Conservation (phyloP, 768 basidiomycete genomes). For the Rubroboletus satanas region DNA sequence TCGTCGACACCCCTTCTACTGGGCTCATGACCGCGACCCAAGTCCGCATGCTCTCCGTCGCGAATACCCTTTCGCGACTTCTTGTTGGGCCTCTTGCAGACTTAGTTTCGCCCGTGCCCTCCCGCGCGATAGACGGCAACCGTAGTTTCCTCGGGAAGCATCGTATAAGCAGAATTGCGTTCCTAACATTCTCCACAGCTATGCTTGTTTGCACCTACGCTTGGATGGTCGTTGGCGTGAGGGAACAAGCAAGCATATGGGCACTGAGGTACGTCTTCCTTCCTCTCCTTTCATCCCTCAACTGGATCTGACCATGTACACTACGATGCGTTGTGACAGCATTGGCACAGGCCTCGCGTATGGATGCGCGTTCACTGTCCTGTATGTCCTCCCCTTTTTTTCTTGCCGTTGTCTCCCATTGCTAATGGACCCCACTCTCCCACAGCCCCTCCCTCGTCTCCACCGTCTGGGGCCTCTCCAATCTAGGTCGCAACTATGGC, state of each 20-base stretch:
- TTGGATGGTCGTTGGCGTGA: constrained; percentile 51
- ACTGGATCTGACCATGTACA: background rate
- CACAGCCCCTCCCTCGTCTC: constrained; percentile 59
- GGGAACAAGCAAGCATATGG: constrained; percentile 57
- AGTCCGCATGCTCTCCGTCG: constrained; percentile 64
- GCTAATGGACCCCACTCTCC: background rate
- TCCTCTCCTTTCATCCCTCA: background rate
- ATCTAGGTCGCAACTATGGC: constrained; percentile 75
- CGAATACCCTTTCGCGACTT: constrained; percentile 71
- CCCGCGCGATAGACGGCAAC: constrained; percentile 33
- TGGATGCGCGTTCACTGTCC: constrained; percentile 63
- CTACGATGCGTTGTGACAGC: constrained; percentile 31
- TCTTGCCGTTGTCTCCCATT: background rate
- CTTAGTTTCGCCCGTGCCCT: constrained; percentile 59
- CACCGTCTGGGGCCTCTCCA: constrained; percentile 65
- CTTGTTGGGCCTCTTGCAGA: constrained; percentile 69
- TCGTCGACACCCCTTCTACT: constrained; percentile 17
- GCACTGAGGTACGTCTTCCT: constrained; percentile 50
- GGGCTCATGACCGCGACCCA: constrained; percentile 52
- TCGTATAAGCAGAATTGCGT: constrained; percentile 56
- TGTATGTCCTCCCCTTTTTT: constrained; percentile 44
- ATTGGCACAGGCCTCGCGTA: constrained; percentile 66
- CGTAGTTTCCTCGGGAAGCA: constrained; percentile 40
- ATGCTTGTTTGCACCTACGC: constrained; percentile 49
- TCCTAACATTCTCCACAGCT: constrained; percentile 48